phyloP scores from a whole-genome alignment of 352 stramenopile species.

The Blastocystis sp. region DNA sequence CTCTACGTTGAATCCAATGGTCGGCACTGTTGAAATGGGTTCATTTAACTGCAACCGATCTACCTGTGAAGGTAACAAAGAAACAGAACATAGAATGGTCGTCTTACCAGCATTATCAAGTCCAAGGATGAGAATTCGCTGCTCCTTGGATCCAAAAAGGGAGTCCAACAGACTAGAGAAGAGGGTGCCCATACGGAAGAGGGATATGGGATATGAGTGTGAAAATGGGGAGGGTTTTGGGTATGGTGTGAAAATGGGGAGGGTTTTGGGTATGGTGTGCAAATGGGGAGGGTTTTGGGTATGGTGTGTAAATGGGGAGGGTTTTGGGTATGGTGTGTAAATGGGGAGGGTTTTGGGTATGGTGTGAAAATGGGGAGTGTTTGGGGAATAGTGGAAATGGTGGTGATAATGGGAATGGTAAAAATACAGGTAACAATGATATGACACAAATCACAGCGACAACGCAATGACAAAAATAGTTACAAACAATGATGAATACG shows the following conservation, averaged over 20 bases:
- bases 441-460: no score
- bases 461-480: no score
- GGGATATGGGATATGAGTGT: no score
- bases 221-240: not conserved
- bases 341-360: no score
- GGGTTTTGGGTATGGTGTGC: not conserved
- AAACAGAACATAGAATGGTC: conserved; percentile 83
- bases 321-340: not conserved
- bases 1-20: conserved; percentile 91
- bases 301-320: not conserved
- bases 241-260: not conserved
- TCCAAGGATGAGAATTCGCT: conserved; percentile 97
- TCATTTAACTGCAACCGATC: conserved; percentile 69
- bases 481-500: not conserved
- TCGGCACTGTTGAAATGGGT: conserved; percentile 94
- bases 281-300: not conserved
- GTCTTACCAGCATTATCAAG: conserved; percentile 98
- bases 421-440: no score
- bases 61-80: not conserved
- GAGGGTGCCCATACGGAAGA: conserved; percentile 94
- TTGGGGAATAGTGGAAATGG: no score
- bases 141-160: conserved; percentile 97
- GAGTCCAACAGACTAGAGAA: conserved; percentile 89
- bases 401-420: no score
- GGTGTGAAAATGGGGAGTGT: no score